phyloP scores from a whole-genome alignment of 768 basidiomycete genomes.

The Asterophora lycoperdoides region DNA sequence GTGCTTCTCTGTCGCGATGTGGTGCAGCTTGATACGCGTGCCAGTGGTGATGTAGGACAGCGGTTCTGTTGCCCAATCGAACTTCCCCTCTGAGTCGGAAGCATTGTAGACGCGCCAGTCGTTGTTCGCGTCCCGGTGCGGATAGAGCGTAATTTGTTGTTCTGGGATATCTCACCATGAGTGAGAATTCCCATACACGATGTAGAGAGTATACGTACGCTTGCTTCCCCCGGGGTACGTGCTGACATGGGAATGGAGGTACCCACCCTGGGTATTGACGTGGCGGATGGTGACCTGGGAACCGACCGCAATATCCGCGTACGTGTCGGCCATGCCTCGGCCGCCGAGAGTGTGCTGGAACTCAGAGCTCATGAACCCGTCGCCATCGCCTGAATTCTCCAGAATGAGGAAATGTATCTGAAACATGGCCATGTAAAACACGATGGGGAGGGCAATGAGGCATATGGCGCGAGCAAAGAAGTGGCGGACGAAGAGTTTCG shows the following conservation, averaged over 20 bases:
- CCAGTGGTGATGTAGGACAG: constrained; percentile 62
- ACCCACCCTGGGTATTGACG: constrained; percentile 97
- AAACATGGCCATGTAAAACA: constrained; percentile 98
- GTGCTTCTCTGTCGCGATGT: constrained; percentile 74
- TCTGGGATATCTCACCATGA: constrained; percentile 47
- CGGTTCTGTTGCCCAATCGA: constrained; percentile 47
- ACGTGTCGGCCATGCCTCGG: constrained; percentile 89
- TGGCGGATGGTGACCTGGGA: constrained; percentile 84
- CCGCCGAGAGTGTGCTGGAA: constrained; percentile 95
- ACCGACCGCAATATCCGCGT: constrained; percentile 84
- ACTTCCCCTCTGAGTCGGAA: constrained; percentile 40
- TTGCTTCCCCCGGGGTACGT: constrained; percentile 87
- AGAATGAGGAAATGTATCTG: constrained; percentile 90
- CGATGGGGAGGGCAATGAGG: constrained; percentile 75
- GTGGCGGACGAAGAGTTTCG: constrained; percentile 74
- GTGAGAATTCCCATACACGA: not conserved
- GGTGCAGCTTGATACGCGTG: constrained; percentile 75
- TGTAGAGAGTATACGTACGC: constrained; percentile 44
- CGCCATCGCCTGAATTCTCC: constrained; percentile 89
- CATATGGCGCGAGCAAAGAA: constrained; percentile 88
- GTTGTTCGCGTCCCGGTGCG: constrained; percentile 97
- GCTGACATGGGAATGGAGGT: constrained; percentile 91
- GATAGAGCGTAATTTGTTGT: constrained; percentile 99
- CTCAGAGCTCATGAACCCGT: constrained; percentile 98
- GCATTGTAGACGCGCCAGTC: constrained; percentile 84